phyloP scores from a whole-genome alignment of 495 filamentous ascomycete species.

The Choiromyces venosus region DNA sequence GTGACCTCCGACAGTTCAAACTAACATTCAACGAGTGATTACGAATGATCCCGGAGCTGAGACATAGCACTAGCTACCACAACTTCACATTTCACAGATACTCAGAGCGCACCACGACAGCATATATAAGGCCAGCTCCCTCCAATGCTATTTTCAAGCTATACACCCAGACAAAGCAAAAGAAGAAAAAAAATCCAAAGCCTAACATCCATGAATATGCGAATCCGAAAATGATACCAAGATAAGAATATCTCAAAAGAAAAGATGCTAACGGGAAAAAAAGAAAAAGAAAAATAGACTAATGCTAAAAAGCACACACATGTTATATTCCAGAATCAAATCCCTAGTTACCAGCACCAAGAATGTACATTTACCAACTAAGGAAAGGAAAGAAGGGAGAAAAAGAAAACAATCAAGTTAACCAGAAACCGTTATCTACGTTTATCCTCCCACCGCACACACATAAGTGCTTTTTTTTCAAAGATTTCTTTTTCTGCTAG shows the following conservation, averaged over 20 bases:
- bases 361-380: not conserved
- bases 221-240: not conserved
- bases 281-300: not conserved
- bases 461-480: not conserved
- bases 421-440: not conserved
- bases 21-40: not conserved
- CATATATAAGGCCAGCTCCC: not conserved
- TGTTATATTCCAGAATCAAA: not conserved
- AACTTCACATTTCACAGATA: not conserved
- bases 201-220: not conserved
- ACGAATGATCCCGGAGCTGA: not conserved
- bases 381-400: not conserved
- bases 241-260: not conserved
- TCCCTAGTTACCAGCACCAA: not conserved
- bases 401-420: not conserved
- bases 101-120: not conserved
- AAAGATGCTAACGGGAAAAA: no score
- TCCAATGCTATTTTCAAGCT: conserved; percentile 1
- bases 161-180: not conserved
- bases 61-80: not conserved
- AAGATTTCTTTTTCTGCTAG: not conserved
- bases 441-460: not conserved
- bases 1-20: no score
- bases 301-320: not conserved
- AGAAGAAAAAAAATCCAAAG: not conserved